Conservation (phyloP, 2,329 filamentous ascomycete species). For the Neofusicoccum laricinum region DNA sequence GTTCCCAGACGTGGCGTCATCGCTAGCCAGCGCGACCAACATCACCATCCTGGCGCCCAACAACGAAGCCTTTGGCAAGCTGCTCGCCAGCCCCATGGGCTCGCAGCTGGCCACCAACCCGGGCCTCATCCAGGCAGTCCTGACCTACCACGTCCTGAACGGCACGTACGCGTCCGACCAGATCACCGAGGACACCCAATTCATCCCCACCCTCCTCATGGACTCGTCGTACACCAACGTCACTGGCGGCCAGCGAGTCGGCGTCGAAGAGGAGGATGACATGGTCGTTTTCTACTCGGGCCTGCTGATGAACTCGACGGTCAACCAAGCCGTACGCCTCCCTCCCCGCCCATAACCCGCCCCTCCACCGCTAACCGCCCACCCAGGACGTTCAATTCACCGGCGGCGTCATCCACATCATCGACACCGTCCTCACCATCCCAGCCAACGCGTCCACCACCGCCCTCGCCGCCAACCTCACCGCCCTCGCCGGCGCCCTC, state of each 20-base stretch:
- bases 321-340: conserved; percentile 47
- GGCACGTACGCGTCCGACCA: conserved; percentile 44
- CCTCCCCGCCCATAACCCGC: neutral
- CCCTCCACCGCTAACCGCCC: neutral
- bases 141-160: conserved; percentile 59
- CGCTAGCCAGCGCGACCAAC: conserved; percentile 44
- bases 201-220: conserved; percentile 50
- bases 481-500: conserved; percentile 42
- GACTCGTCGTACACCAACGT: conserved; percentile 56
- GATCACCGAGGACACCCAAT: conserved; percentile 38
- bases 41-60: conserved; percentile 59
- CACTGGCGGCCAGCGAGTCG: conserved; percentile 58
- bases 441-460: conserved; percentile 32
- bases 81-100: conserved; percentile 33
- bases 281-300: conserved; percentile 54
- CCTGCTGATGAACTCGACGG: conserved; percentile 47
- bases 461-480: conserved; percentile 35
- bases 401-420: conserved; percentile 47
- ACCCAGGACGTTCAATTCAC: conserved; percentile 42
- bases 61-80: conserved; percentile 49
- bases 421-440: conserved; percentile 43
- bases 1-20: conserved; percentile 35
- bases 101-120: conserved; percentile 30
- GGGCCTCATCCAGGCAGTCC: conserved; percentile 37
- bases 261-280: conserved; percentile 41